Evolutionary conservation across 495 filamentous ascomycete species (phyloP), one percentile per base, ranked within the genome.

Genomic region (Xylaria intraflava): DNA sequence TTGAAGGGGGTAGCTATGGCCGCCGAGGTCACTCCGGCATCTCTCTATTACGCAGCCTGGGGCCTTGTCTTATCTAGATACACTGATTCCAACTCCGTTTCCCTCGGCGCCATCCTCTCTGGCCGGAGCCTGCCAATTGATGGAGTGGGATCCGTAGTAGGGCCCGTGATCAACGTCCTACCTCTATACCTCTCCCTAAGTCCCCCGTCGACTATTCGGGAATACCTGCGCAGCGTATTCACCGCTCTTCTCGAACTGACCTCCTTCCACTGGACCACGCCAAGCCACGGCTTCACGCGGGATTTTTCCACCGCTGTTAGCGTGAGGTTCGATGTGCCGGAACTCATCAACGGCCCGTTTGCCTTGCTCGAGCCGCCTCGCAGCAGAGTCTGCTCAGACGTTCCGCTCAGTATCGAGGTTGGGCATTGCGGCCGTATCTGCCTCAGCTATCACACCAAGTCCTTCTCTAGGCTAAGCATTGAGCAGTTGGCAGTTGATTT

Each of bases 81-180:
- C 14, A 56, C 70, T 1, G 56, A 68, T 16, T 65, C 59, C 4
- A 54, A 71, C 4, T 65, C 75, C 45, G 65, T 72, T 6, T 66
- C 70, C 4, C 76, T 73, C 48, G 76, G 76, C 0, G 61, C 71
- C 45, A 65, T 78, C 19, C 69, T 72, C 7, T 77, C 74, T 9
- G 74, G 76, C 14, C 68, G 76, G 19, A 69, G 67, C 9, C 62
- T 77, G 3, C 72, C 75, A 19, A 62, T 74, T 2, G 27, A 53
- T 12, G 17, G 16, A 1, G 39, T 49, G 19, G 49, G 54, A n/a
- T 6, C 50, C 10, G 40, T 57, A 19, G 46, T 67, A 10, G 66
- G 66, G 4, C 65, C 66, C 1, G 19, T 67, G n/a, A 56, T 67
- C 49, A 64, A 59, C 47, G 53, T 51, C 9, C 30, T 54, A n/a